Conservation (phyloP, 1,139 yeast species). For the Suhomyces atakaporum region DNA sequence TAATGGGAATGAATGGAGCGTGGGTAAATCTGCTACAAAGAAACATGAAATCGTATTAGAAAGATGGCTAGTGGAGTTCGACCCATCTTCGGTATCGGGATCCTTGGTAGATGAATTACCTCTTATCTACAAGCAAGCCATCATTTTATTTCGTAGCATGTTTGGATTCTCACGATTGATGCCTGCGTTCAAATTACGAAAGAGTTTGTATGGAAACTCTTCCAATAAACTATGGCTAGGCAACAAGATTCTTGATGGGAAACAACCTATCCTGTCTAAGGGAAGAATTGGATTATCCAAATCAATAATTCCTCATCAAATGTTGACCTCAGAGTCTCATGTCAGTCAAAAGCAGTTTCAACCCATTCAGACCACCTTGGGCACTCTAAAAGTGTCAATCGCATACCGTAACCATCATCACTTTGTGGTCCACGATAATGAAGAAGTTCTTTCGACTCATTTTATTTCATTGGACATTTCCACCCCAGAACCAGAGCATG, state of each 20-base stretch:
- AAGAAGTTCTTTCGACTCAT: conserved; percentile 61
- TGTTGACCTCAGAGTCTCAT: conserved; percentile 49
- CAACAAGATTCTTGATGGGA: conserved; percentile 72
- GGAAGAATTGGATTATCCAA: conserved; percentile 85
- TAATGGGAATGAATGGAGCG: conserved; percentile 49
- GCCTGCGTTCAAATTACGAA: conserved; percentile 66
- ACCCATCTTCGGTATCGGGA: conserved; percentile 35
- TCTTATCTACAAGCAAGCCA: conserved; percentile 70
- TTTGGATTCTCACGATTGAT: conserved; percentile 66
- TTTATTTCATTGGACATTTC: conserved; percentile 49
- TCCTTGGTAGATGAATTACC: conserved; percentile 56
- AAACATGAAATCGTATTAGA: conserved; percentile 85
- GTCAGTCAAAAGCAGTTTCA: conserved; percentile 61
- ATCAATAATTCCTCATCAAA: conserved; percentile 53
- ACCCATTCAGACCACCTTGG: conserved; percentile 74
- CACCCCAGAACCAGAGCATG: conserved; percentile 4
- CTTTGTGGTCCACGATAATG: conserved; percentile 68
- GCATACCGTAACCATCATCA: conserved; percentile 74
- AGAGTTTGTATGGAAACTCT: conserved; percentile 25
- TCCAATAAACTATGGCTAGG: conserved; percentile 42
- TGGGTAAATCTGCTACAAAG: conserved; percentile 51
- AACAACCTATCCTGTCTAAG: conserved; percentile 72
- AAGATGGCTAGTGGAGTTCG: conserved; percentile 88
- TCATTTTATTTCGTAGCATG: conserved; percentile 71
- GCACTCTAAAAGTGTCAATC: conserved; percentile 71